Conservation (phyloP, 331 rosid genomes). For the Rhamnella rubrinervis region DNA sequence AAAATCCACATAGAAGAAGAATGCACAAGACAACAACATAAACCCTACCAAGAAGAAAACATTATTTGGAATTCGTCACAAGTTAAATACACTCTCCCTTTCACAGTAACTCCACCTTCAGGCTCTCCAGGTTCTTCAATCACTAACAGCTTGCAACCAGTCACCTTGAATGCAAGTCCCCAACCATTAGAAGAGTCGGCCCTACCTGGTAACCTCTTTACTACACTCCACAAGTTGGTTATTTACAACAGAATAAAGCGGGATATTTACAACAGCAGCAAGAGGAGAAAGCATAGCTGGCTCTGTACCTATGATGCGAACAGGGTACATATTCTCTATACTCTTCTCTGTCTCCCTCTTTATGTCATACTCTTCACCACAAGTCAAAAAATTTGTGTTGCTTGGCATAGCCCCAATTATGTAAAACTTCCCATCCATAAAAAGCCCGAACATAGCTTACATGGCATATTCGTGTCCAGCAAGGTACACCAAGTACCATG, state of each 20-base stretch:
- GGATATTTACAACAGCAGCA: constrained; percentile 32
- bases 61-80: not conserved
- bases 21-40: no score
- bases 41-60: no score
- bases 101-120: constrained; percentile 11
- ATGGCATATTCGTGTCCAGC: constrained; percentile 15
- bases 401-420: constrained; percentile 36
- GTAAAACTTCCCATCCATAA: constrained; percentile 32
- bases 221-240: constrained; percentile 20
- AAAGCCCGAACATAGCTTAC: constrained; percentile 29
- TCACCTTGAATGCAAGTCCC: constrained; percentile 34
- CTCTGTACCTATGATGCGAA: not conserved
- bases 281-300: constrained; percentile 25
- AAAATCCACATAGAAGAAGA: no score
- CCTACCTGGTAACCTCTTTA: constrained; percentile 27
- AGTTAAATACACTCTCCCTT: not conserved
- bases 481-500: constrained; percentile 22
- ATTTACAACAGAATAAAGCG: constrained; percentile 27
- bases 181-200: constrained; percentile 24
- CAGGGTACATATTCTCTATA: constrained; percentile 30
- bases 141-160: constrained; percentile 25
- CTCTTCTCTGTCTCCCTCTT: constrained; percentile 16
- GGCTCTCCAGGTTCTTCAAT: constrained; percentile 21
- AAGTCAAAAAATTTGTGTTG: constrained; percentile 7
- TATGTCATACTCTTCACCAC: constrained; percentile 33